Conservation (phyloP, 345 rosid species). For the Rhodamnia rubescens region DNA sequence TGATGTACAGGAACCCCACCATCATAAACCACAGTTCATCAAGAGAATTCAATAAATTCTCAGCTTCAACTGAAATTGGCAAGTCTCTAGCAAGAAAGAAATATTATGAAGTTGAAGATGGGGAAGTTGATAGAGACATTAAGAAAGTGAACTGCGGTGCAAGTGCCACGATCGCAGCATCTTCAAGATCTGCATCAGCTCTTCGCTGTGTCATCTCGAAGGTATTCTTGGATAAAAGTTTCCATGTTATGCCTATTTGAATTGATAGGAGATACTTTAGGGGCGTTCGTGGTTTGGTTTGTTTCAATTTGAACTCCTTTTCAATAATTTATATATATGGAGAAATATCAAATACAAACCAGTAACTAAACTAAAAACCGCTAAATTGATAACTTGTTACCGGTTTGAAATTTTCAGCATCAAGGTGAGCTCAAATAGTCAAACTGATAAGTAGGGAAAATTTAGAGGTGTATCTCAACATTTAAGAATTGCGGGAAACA, state of each 20-base stretch:
- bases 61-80: too few species aligned
- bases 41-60: constrained; percentile 17
- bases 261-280: not conserved
- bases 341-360: too few species aligned
- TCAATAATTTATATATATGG: too few species aligned
- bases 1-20: constrained; percentile 25
- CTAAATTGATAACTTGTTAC: too few species aligned
- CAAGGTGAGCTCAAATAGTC: too few species aligned
- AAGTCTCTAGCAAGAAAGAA: constrained; percentile 28
- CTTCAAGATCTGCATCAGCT: constrained; percentile 40
- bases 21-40: constrained; percentile 21
- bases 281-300: not conserved
- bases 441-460: too few species aligned
- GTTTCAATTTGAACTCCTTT: too few species aligned
- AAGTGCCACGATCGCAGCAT: constrained; percentile 10
- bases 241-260: not conserved
- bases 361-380: too few species aligned
- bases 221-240: not conserved
- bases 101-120: constrained; percentile 14
- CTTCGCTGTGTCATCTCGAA: constrained; percentile 45
- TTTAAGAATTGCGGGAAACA: too few species aligned
- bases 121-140: constrained; percentile 13
- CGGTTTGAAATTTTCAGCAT: too few species aligned
- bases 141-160: constrained; percentile 19
- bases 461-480: too few species aligned